Base-by-base conservation (phyloP, 176 grass and related monocot genomes). In the Oryza meyeriana region DNA sequence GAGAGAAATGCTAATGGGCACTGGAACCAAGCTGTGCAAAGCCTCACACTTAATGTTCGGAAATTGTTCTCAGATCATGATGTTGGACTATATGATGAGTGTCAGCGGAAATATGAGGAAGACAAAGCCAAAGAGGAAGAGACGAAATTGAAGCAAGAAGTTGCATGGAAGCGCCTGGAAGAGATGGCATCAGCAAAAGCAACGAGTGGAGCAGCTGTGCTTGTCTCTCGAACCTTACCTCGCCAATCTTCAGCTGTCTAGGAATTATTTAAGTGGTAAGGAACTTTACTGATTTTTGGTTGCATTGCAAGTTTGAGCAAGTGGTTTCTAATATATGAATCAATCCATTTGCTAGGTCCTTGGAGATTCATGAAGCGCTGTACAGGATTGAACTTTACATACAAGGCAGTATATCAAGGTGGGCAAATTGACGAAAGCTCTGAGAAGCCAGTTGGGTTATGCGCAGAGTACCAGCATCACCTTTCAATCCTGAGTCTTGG, bases 1-100 rank as follows among this genome's bases (percentile, higher is more conserved):
- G 94, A 96, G 77, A 93, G 79, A 52, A 96, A 91, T 75, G 47
- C 81, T 40, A 88, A 31, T 10, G 61, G 83, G 29, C 94, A 96
- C 67, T 96, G 94, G 94, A 96, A 96, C 69, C 90, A 74, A 84
- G 94, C 88, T 74, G 94, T 96, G 81, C 90, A 93, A 82, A 93
- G 80, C 82, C 94, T 96, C 14, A 93, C 90, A 17, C 76, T 93
- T 36, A 96, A 96, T 70, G 90, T 96, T 17, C 85, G 83, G 61
- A 96, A 88, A 76, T 77, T 96, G 45, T 88, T 96, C 72, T 90
- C 91, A 20, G 88, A 93, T 85, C 72, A 93, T 74, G 94, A 96
- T 32, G 59, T 71, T 27, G 90, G 78, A n/a, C 62, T 92, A 59
- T 95, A 86, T 38, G 63, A 40, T 0, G 87, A 92, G 71, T 92